Conservation (phyloP, 192 early-diverging fungal species). For the Oehlia diaphana region DNA sequence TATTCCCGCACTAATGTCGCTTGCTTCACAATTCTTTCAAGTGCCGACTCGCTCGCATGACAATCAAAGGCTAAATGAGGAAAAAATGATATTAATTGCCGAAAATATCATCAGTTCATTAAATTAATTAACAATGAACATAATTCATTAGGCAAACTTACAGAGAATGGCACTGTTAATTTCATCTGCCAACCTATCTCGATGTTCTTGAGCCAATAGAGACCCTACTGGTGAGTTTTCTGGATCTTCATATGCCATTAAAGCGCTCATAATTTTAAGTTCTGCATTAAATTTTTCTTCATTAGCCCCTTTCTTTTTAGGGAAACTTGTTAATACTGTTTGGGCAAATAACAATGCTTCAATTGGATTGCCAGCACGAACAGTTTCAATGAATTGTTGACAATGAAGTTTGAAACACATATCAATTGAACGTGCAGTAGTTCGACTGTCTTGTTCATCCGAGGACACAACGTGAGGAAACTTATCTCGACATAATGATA, state of each 20-base stretch:
- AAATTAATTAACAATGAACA: conserved; percentile 6
- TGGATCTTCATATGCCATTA: conserved; percentile 68
- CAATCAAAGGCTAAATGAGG: conserved; percentile 40
- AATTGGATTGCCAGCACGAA: conserved; percentile 40
- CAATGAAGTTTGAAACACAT: conserved; percentile 62
- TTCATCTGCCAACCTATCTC: conserved; percentile 58
- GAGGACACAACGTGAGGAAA: conserved; percentile 41
- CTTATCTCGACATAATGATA: conserved; percentile 37
- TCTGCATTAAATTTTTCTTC: conserved; percentile 41
- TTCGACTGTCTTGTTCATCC: conserved; percentile 35
- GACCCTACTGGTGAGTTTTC: conserved; percentile 51
- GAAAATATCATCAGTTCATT: neutral
- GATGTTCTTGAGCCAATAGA: conserved; percentile 51
- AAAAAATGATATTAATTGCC: neutral
- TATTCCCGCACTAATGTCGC: conserved; percentile 56
- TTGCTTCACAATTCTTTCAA: conserved; percentile 60
- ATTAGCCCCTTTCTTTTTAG: conserved; percentile 31
- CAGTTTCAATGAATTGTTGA: conserved; percentile 66
- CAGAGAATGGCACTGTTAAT: conserved; percentile 68
- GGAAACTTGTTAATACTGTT: conserved; percentile 48
- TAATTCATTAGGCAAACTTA: conserved; percentile 29
- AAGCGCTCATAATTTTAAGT: conserved; percentile 50
- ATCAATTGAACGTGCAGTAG: conserved; percentile 44
- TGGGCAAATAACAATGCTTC: conserved; percentile 67
- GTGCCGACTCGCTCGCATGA: conserved; percentile 44